Conservation (phyloP, 2,329 filamentous ascomycete genomes). For the Dactylellina leptospora region DNA sequence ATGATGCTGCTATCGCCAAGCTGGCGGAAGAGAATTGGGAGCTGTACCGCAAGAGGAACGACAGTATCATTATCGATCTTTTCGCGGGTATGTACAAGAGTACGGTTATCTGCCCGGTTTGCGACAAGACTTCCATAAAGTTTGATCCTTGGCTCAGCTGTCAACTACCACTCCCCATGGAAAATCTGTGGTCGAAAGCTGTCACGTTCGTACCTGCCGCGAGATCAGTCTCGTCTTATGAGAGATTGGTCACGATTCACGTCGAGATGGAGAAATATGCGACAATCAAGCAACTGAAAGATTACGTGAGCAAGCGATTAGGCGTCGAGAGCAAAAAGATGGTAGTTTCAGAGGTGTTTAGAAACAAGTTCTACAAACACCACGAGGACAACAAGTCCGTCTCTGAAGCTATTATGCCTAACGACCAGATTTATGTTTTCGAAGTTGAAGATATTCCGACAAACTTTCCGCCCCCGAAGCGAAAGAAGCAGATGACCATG, state of each 20-base stretch:
- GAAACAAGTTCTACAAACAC: slow-evolving; percentile 83
- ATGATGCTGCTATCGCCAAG: slow-evolving; percentile 79
- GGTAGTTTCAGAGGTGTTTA: slow-evolving; percentile 85
- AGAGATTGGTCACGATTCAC: slow-evolving; percentile 68
- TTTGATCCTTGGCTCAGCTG: slow-evolving; percentile 98
- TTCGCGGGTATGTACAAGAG: slow-evolving; percentile 99
- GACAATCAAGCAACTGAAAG: slow-evolving; percentile 74
- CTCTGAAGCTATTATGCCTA: slow-evolving; percentile 73
- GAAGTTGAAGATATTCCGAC: slow-evolving; percentile 82
- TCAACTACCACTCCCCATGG: slow-evolving; percentile 86
- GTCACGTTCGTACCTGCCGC: slow-evolving; percentile 81
- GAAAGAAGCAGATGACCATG: slow-evolving; percentile 59
- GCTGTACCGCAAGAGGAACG: slow-evolving; percentile 89
- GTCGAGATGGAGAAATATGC: slow-evolving; percentile 83
- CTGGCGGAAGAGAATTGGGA: slow-evolving; percentile 90
- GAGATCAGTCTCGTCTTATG: slow-evolving; percentile 65
- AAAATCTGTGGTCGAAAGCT: slow-evolving; percentile 78
- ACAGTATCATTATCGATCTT: slow-evolving; percentile 92
- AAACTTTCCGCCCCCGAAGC: slow-evolving; percentile 73
- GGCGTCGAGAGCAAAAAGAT: slow-evolving; percentile 74
- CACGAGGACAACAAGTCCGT: slow-evolving; percentile 76
- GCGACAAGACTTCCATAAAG: slow-evolving; percentile 95
- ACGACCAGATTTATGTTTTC: slow-evolving; percentile 74
- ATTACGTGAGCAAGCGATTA: slow-evolving; percentile 73
- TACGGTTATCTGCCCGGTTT: slow-evolving; percentile 88